Evolutionary conservation across 2,329 filamentous ascomycete genomes (phyloP), one percentile per base, ranked within the genome.

Genomic region (Penicillium sp.): DNA sequence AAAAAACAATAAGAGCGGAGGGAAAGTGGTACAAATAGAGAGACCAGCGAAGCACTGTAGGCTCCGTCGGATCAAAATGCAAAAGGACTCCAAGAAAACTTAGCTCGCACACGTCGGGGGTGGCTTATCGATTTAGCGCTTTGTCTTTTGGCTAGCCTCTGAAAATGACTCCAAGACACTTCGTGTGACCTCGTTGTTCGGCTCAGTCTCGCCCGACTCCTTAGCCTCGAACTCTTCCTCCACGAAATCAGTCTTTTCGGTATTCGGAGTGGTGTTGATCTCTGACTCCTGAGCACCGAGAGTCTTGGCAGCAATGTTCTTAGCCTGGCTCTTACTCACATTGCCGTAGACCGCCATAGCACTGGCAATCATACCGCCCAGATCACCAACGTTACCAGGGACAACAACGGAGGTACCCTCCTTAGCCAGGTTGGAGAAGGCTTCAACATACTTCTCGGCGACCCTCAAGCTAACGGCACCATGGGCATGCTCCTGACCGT

Each of bases 371-470:
- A 99, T 96, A 65, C 91, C 87, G 54, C 91, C 89, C 66, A 99
- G 93, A 72, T 99, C 95, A 59, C 95, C 95, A 37, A 99, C 91
- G 70, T 99, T 98, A 11, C 95, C 95, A 0, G 95, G 95, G 14
- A 99, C 93, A 21, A 99, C 91, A 27, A 99, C 89, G 4, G 92
- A 90, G 3, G 95, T 99, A 67, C 95, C 91, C 80, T 99, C 93
- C 78, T 93, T 95, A 50, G 95, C 95, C 66, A 99, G 81, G 72
- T 93, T 91, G 65, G 85, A 88, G 71, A 98, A 99, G 4, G 95
- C 95, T 46, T 96, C 93, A 52, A 99, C 95, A 68, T 99, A 99
- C 78, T 97, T 96, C 84, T 99, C 95, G 0, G 95, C 95, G 9
- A 99, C 91, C 14, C 84, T 90, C 60, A 99, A 78, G 69, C 90